These are phyloP conservation scores for Porogramme epimiltina DNA, from an alignment of 1,284 basidiomycete species.

Conservation along the genomic window DNA sequence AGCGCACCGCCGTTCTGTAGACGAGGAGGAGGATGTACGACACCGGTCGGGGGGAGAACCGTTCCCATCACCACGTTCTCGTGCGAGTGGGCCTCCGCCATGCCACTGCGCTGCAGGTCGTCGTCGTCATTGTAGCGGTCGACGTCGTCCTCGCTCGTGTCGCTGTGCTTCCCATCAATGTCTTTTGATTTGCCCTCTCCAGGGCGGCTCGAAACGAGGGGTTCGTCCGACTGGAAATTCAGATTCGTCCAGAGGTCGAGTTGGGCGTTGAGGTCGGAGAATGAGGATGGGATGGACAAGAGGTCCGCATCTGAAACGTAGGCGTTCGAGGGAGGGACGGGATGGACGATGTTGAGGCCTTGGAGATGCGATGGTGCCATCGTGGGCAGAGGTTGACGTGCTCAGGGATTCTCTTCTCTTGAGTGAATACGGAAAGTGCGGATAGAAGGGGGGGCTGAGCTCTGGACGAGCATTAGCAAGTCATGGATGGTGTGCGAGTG, in stretches of 20 bases:
- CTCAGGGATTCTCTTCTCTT: slow-evolving; percentile 10
- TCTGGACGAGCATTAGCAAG: background rate
- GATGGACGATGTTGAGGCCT: slow-evolving; percentile 76
- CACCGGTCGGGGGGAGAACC: slow-evolving; percentile 28
- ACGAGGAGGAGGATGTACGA: slow-evolving; percentile 23
- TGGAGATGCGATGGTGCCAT: slow-evolving; percentile 68
- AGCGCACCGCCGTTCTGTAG: background rate
- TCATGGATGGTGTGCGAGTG: background rate
- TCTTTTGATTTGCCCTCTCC: slow-evolving; percentile 21
- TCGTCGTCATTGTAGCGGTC: slow-evolving; percentile 43
- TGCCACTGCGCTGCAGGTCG: slow-evolving; percentile 46
- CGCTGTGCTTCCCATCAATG: slow-evolving; percentile 22
- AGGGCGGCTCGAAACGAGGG: slow-evolving; percentile 34
- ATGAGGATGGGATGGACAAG: slow-evolving; percentile 57
- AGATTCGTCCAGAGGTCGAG: slow-evolving; percentile 86
- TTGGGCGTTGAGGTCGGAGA: slow-evolving; percentile 75
- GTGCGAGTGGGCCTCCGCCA: slow-evolving; percentile 55
- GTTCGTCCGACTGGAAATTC: slow-evolving; percentile 77
- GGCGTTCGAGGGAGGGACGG: slow-evolving; percentile 42
- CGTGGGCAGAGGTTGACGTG: slow-evolving; percentile 12
- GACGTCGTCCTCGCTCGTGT: slow-evolving; percentile 37
- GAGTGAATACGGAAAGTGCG: background rate
- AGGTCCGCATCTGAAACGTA: slow-evolving; percentile 55
- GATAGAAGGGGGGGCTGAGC: background rate
- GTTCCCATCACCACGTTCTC: slow-evolving; percentile 58